phyloP scores from a whole-genome alignment of 108 stramenopile genomes.

The Skeletonema potamos region DNA sequence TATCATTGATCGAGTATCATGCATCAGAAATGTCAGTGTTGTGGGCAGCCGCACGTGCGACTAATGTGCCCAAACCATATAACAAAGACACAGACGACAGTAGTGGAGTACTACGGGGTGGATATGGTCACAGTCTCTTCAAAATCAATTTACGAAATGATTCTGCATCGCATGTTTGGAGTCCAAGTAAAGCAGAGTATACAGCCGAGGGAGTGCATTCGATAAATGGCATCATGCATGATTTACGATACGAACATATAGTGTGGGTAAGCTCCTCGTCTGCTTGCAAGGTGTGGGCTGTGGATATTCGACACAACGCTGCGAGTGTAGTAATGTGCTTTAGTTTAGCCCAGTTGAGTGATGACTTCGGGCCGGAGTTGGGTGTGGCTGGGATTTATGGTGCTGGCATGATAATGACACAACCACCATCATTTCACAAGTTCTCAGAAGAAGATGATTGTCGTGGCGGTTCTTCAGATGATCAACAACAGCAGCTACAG shows the following conservation, averaged over 20 bases:
- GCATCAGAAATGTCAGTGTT: constrained; percentile 11
- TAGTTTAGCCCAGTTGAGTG: constrained; percentile 54
- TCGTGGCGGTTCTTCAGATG: neutral
- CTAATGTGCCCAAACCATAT: constrained; percentile 5
- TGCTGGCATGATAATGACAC: constrained; percentile 28
- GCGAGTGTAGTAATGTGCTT: constrained; percentile 51
- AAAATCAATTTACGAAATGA: constrained; percentile 67
- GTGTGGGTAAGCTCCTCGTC: constrained; percentile 68
- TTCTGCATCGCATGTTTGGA: constrained; percentile 66
- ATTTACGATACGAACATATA: constrained; percentile 41
- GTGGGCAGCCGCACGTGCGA: constrained; percentile 38
- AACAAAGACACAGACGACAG: neutral
- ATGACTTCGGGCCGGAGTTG: constrained; percentile 25
- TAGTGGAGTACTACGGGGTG: neutral
- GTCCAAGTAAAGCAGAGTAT: constrained; percentile 75
- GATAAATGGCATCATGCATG: constrained; percentile 56
- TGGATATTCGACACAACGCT: constrained; percentile 67
- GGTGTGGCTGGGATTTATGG: constrained; percentile 32
- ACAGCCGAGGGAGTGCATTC: constrained; percentile 70
- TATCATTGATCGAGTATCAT: constrained; percentile 40
- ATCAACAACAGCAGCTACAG: neutral
- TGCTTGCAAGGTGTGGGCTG: constrained; percentile 72
- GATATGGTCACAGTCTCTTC: constrained; percentile 63
- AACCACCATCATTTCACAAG: neutral
- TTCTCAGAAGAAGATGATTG: neutral